phyloP scores from a whole-genome alignment of 1,139 yeast species.

The Candida pseudocylindracea region DNA sequence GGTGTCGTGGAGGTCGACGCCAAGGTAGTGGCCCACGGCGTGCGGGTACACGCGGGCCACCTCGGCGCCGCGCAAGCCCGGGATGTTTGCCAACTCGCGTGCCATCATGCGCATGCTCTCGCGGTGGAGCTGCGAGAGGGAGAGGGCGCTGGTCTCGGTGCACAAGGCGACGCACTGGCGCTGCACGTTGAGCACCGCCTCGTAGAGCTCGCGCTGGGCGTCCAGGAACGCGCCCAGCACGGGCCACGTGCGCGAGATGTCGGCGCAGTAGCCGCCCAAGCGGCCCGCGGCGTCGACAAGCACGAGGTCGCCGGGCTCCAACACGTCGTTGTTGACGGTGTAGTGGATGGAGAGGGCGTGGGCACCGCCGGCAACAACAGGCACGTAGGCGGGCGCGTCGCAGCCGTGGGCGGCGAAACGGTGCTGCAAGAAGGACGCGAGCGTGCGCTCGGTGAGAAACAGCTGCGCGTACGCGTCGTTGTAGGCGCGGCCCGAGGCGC shows the following conservation, averaged over 20 bases:
- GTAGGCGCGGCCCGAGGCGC: constrained; percentile 62
- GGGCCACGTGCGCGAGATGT: constrained; percentile 96
- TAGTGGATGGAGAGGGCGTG: constrained; percentile 81
- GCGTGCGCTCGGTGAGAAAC: constrained; percentile 49
- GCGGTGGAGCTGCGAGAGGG: constrained; percentile 62
- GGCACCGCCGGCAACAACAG: constrained; percentile 88
- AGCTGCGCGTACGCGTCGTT: constrained; percentile 54
- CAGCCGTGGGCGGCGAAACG: constrained; percentile 75
- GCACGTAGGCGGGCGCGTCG: constrained; percentile 74
- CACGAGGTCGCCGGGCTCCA: constrained; percentile 60
- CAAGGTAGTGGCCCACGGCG: constrained; percentile 87
- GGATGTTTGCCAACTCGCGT: constrained; percentile 40
- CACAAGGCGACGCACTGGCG: constrained; percentile 57
- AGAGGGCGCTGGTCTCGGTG: constrained; percentile 21
- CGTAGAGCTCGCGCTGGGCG: constrained; percentile 71
- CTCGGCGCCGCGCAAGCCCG: constrained; percentile 40
- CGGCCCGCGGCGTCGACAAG: constrained; percentile 93
- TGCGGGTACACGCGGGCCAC: constrained; percentile 62
- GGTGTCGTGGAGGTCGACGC: constrained; percentile 80
- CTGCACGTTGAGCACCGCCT: constrained; percentile 70
- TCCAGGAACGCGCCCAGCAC: constrained; percentile 42
- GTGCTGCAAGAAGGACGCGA: constrained; percentile 69
- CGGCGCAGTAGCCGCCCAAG: constrained; percentile 87
- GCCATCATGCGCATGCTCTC: constrained; percentile 35
- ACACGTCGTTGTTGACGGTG: constrained; percentile 66